Percentiles rank a stretch among this genome's conserved stretches.
Evolutionary conservation across 495 filamentous ascomycete genomes (phyloP).

Genomic region (Chaetomidium leptoderma): DNA sequence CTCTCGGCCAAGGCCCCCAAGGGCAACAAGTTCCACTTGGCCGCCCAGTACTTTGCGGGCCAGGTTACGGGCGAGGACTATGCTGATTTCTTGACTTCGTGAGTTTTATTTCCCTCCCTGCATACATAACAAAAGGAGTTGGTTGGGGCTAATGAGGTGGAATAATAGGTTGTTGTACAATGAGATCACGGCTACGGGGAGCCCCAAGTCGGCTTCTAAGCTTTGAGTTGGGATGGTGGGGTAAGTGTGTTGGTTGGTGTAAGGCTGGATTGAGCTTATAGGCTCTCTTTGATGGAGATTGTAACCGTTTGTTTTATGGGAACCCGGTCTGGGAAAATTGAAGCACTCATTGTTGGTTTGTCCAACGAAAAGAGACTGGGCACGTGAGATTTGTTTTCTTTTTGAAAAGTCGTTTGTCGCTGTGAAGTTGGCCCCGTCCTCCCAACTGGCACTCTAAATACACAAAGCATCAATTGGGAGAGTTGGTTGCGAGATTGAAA

Average conservation of each 20-base stretch:
- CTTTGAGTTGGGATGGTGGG: conserved; percentile 47
- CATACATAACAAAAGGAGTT: no score
- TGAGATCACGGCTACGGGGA: conserved; percentile 84
- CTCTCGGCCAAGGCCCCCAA: conserved; percentile 70
- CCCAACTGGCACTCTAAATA: no score
- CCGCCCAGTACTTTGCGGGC: conserved; percentile 83
- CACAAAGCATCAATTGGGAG: no score
- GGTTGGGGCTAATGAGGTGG: no score
- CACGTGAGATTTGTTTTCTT: background rate
- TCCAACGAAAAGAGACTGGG: background rate
- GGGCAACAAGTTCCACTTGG: conserved; percentile 89
- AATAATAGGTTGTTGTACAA: conserved; percentile 74
- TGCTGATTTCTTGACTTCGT: conserved; percentile 91
- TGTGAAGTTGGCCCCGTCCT: no score
- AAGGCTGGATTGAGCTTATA: background rate
- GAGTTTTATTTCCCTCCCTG: conserved; percentile 32
- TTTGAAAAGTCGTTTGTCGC: no score
- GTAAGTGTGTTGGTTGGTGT: background rate
- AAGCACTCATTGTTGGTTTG: background rate
- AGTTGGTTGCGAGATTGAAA: no score
- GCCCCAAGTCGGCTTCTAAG: conserved; percentile 68
- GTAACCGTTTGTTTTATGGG: background rate
- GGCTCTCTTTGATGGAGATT: background rate
- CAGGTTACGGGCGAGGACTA: conserved; percentile 98
- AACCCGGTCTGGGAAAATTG: conserved; percentile 4